Evolutionary conservation across 179 eudicot genomes (phyloP), one percentile per base, ranked within the genome.

Genomic region (Pouteria campechiana): DNA sequence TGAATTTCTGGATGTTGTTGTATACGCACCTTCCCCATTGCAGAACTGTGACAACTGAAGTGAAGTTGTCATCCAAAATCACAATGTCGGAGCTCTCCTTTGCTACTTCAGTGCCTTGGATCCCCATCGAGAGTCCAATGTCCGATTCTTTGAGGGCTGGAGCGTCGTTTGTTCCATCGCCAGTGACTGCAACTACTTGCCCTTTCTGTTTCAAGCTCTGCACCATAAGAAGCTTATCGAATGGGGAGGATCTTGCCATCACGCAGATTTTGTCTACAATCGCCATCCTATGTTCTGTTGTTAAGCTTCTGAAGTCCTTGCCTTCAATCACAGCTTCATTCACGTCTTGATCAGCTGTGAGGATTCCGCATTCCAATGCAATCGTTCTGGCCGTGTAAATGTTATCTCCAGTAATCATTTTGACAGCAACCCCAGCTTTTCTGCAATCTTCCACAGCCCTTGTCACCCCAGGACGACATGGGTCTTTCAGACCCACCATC

Each of bases 1-100:
- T 80, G 33, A 80, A 84, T 32, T 80, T 84, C 28, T 84, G 94
- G 22, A 84, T 80, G 60, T 79, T 83, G 78, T 52, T 77, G 24
- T 67, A 80, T 0, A 83, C 86, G n/a, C 89, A 79, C 21, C 94
- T 22, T 0, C 94, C 94, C 94, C 76, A 70, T 17, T 47, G 46
- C 17, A 70, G 25, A 14, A 65, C 72, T 2, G 34, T 57, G 4
- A 68, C 72, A 8, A 65, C 76, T 0, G 72, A 65, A n/a, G 68
- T 41, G 16, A 70, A 70, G 17, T 70, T 65, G 35, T 70, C 72
- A 17, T 70, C 68, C 33, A 65, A 29, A 2, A 65, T 70, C 28
- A 70, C 68, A 2, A 70, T 70, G 34, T 64, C 71, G 2, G 76
- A 70, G 61, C 76, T 70, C 35, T 60, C 68, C 15, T 70, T 70